phyloP scores from a whole-genome alignment of 768 basidiomycete species.

The Mycena alexandri region DNA sequence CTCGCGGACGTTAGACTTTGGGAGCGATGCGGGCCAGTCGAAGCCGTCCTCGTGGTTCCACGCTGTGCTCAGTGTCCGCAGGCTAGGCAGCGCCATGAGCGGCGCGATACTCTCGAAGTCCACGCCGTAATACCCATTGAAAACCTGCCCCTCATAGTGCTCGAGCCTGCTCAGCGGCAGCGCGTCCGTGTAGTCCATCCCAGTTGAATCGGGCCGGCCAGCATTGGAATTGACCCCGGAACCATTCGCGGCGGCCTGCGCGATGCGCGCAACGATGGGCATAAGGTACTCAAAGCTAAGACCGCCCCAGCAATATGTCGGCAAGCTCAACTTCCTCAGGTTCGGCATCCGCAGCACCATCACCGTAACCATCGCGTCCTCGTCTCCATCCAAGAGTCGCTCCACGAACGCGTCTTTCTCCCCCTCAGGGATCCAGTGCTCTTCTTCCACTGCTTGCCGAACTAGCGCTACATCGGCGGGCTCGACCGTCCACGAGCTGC shows the following conservation, averaged over 20 bases:
- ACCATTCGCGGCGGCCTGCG: background rate
- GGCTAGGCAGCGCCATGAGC: slow-evolving; percentile 14
- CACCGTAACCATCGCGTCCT: slow-evolving; percentile 16
- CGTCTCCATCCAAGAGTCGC: slow-evolving; percentile 1
- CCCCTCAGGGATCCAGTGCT: slow-evolving; percentile 1
- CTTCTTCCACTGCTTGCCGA: background rate
- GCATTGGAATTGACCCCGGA: too few relatives aligned
- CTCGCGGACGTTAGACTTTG: background rate
- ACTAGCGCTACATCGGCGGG: background rate
- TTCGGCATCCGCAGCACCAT: slow-evolving; percentile 18
- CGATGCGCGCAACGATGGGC: slow-evolving; percentile 19
- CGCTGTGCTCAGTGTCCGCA: slow-evolving; percentile 2
- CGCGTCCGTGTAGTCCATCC: too few relatives aligned
- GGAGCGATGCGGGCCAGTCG: slow-evolving; percentile 13
- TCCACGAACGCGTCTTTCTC: slow-evolving; percentile 1
- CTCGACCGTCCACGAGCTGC: background rate
- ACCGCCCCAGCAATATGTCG: slow-evolving; percentile 18
- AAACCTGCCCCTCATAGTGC: slow-evolving; percentile 2
- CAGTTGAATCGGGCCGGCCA: too few relatives aligned
- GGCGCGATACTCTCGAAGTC: slow-evolving; percentile 18
- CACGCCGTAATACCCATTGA: slow-evolving; percentile 5
- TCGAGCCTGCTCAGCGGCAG: slow-evolving; percentile 10
- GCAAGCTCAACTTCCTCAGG: slow-evolving; percentile 6
- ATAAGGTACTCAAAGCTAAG: slow-evolving; percentile 5
- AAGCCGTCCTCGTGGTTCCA: slow-evolving; percentile 13